phyloP scores from a whole-genome alignment of 106 monocot species.

The Iris macrosiphon region DNA sequence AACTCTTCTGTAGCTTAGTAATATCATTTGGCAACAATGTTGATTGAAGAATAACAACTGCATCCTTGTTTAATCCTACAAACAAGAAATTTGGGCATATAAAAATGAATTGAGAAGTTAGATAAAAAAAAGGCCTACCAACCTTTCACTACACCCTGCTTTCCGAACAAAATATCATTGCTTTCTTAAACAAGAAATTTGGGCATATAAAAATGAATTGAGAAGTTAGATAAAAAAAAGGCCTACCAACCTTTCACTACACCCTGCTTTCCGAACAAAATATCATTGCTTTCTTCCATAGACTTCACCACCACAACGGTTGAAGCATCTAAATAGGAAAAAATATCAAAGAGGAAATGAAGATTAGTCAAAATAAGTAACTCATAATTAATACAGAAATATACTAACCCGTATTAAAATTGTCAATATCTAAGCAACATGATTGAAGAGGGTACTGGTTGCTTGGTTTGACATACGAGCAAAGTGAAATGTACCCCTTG shows the following conservation, averaged over 20 bases:
- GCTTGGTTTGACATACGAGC: neutral
- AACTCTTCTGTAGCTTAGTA: slow-evolving; percentile 39
- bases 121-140: neutral
- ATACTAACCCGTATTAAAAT: neutral
- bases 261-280: slow-evolving; percentile 24
- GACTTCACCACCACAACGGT: slow-evolving; percentile 31
- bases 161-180: slow-evolving; percentile 13
- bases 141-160: slow-evolving; percentile 35
- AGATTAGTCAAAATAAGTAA: neutral
- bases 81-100: slow-evolving; percentile 1
- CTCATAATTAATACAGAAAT: neutral
- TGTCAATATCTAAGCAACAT: neutral
- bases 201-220: neutral
- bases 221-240: neutral
- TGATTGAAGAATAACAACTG: slow-evolving; percentile 50
- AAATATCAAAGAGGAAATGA: slow-evolving; percentile 1
- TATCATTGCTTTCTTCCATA: slow-evolving; percentile 15
- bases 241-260: slow-evolving; percentile 21
- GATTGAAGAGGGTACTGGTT: neutral
- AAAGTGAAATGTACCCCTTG: too few relatives aligned
- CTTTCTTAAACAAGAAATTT: slow-evolving; percentile 10
- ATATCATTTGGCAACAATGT: slow-evolving; percentile 33
- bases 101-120: neutral
- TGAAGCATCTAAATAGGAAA: slow-evolving; percentile 27
- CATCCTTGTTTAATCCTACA: slow-evolving; percentile 45